Evolutionary conservation across 768 basidiomycete genomes (phyloP), one percentile per base, ranked within the genome.

Genomic region (Polyporus arcularius): DNA sequence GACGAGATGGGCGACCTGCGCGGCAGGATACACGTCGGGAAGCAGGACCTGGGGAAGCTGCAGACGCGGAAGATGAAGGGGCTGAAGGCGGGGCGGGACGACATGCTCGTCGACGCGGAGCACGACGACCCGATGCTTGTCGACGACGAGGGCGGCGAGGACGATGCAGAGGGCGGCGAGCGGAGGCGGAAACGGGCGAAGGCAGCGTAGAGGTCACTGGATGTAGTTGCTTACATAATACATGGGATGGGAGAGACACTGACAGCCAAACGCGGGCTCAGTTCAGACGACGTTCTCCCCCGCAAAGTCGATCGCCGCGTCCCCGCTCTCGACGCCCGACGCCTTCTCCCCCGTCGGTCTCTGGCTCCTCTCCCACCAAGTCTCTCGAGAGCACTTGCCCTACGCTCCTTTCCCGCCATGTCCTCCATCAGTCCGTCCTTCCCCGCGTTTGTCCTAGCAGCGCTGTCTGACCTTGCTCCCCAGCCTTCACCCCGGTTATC

Each of bases 11-110:
- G 97, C 58, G 93, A 99, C 72, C 74, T 95, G 75, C 84, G 96
- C 68, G 97, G 96, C 46, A 82, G 86, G 60, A 85, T 99, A 31
- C 96, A 98, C 74, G 75, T 98, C 57, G 91, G 78, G 60, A 92
- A 86, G 73, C 96, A 99, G 78, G 93, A 98, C 75, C 72, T 99
- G 68, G 75, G 74, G 65, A 90, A 83, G 77, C 69, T 98, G 75
- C 94, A 97, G 81, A 88, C 88, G 59, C 83, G 94, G 71, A 97
- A 97, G 82, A 96, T 98, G 93, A 98, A 97, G 78, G 96, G 93
- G 10, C 74, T 99, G 63, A 91, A 87, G 71, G 71, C 72, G 38
- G 75, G 71, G 43, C 58, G 55, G 26, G 74, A 69, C 48, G 69
- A 70, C 51, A 48, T 28, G 43, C 16, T 53, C 30, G 58, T 35